Conservation (phyloP, 1,139 yeast genomes). For the Pichia sp. region DNA sequence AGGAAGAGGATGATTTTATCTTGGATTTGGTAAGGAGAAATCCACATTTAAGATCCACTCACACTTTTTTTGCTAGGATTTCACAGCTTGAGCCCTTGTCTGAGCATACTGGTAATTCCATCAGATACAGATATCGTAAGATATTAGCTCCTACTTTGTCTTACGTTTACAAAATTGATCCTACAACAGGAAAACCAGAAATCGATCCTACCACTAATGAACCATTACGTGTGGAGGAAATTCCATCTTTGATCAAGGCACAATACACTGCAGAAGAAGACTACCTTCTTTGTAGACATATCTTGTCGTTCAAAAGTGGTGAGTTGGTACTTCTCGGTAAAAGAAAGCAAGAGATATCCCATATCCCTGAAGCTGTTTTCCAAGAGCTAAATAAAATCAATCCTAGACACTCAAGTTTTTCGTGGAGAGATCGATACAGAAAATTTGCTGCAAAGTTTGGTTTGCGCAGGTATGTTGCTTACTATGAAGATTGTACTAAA, state of each 20-base stretch:
- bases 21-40: conserved; percentile 58
- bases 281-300: conserved; percentile 43
- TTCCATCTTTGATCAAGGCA: conserved; percentile 53
- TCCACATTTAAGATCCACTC: conserved; percentile 61
- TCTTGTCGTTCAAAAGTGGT: conserved; percentile 21
- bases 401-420: conserved; percentile 50
- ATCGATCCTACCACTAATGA: conserved; percentile 41
- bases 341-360: conserved; percentile 27
- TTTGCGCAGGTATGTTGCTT: conserved; percentile 46
- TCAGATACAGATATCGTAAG: conserved; percentile 60
- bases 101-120: conserved; percentile 70
- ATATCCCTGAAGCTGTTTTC: conserved; percentile 38
- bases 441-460: conserved; percentile 60
- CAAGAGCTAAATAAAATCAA: conserved; percentile 36
- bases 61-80: conserved; percentile 53
- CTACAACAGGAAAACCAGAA: conserved; percentile 40
- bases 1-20: conserved; percentile 55
- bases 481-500: conserved; percentile 41
- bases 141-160: conserved; percentile 44
- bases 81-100: conserved; percentile 41
- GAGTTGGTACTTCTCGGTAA: conserved; percentile 14
- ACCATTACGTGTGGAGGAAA: conserved; percentile 32
- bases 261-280: conserved; percentile 67
- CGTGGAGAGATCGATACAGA: conserved; percentile 75
- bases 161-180: conserved; percentile 56